Conservation (phyloP, 1,284 basidiomycete genomes). For the Moesziomyces parantarcticus region DNA sequence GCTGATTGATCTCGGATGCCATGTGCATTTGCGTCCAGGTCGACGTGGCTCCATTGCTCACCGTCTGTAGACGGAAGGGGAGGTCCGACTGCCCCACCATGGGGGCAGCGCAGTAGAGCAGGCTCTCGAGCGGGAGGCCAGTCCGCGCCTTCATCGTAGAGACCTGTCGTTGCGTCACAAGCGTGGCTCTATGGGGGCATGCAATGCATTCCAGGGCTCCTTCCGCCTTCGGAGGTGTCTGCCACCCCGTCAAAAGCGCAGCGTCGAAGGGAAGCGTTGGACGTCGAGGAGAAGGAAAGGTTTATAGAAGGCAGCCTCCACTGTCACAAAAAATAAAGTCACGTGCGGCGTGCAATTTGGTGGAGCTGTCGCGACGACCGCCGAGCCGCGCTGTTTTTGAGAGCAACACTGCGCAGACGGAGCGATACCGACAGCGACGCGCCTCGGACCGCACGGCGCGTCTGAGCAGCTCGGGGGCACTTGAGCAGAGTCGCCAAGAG, state of each 20-base stretch:
- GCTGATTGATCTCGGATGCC: conserved; percentile 22
- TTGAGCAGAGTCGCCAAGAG: conserved; percentile 4
- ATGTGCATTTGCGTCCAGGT: conserved; percentile 63
- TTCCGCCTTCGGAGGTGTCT: too few species aligned
- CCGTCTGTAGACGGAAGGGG: conserved; percentile 55
- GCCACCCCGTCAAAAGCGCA: too few species aligned
- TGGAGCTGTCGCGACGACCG: conserved; percentile 10
- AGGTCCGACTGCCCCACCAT: conserved; percentile 64
- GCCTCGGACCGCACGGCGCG: conserved; percentile 16
- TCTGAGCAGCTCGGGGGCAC: background rate
- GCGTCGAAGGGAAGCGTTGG: background rate
- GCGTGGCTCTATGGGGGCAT: too few species aligned
- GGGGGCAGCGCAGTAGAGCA: conserved; percentile 53
- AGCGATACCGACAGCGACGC: conserved; percentile 14
- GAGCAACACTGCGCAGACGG: conserved; percentile 30
- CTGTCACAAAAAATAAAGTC: conserved; percentile 11
- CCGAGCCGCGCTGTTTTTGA: background rate
- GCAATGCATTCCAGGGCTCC: too few species aligned
- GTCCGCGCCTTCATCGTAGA: conserved; percentile 18
- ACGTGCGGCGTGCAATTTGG: conserved; percentile 14
- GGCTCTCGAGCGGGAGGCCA: conserved; percentile 29
- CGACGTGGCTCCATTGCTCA: conserved; percentile 55
- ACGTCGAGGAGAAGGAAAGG: conserved; percentile 1
- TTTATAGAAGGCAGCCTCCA: conserved; percentile 4
- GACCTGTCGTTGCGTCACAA: too few species aligned